phyloP scores from a whole-genome alignment of 2,329 filamentous ascomycete species.

The Cryphonectria japonica region DNA sequence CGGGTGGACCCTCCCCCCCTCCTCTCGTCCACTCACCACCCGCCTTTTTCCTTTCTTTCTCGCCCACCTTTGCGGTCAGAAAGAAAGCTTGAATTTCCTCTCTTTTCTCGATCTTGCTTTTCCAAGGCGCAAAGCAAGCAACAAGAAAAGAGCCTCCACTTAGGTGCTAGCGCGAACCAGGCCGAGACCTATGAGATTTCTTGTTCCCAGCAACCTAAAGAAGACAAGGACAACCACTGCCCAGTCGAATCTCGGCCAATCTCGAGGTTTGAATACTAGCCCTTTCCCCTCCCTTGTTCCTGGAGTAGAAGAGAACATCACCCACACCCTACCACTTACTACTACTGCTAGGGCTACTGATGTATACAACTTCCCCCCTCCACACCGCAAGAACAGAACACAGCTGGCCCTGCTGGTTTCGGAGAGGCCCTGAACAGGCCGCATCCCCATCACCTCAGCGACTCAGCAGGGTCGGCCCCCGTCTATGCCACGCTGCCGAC shows the following conservation, averaged over 20 bases:
- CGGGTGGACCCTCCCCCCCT: slow-evolving; percentile 16
- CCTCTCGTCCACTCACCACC: slow-evolving; percentile 12
- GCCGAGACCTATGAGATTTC: slow-evolving; percentile 35
- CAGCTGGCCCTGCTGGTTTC: slow-evolving; percentile 19
- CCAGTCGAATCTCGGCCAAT: slow-evolving; percentile 21
- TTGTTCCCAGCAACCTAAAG: neutral
- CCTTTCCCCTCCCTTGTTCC: no score
- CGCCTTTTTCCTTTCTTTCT: neutral
- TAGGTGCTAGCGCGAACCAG: slow-evolving; percentile 32
- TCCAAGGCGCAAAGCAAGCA: neutral
- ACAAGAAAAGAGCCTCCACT: slow-evolving; percentile 29
- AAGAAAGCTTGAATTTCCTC: slow-evolving; percentile 10
- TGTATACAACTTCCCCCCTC: neutral
- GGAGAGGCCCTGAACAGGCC: slow-evolving; percentile 9
- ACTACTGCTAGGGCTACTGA: neutral
- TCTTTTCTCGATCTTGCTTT: slow-evolving; percentile 12
- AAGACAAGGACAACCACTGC: neutral
- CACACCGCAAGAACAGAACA: slow-evolving; percentile 12
- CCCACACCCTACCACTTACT: neutral
- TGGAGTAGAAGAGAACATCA: neutral
- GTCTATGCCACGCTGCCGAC: slow-evolving; percentile 9
- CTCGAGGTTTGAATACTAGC: neutral
- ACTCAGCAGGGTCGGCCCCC: slow-evolving; percentile 22
- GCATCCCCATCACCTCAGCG: neutral
- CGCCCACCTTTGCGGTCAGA: neutral